phyloP scores from a whole-genome alignment of 179 eudicot species.

The Gypsophila paniculata region DNA sequence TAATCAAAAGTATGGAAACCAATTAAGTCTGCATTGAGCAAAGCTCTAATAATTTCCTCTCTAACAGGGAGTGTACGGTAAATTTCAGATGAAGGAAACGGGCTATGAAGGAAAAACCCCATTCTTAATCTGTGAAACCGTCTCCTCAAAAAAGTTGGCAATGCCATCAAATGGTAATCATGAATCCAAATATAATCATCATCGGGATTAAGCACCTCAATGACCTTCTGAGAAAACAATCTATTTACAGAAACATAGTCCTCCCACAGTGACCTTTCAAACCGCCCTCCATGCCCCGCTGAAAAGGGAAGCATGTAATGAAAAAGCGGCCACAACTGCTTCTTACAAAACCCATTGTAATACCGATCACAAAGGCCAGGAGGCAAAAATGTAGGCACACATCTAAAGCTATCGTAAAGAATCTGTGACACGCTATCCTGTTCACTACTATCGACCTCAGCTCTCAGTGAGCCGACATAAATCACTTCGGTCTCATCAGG shows the following conservation, averaged over 20 bases:
- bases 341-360: conserved; percentile 80
- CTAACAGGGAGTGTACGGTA: conserved; percentile 83
- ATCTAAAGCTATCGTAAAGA: conserved; percentile 58
- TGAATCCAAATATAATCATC: conserved; percentile 90
- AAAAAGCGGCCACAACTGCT: conserved; percentile 85
- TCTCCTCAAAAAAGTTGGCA: conserved; percentile 78
- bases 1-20: conserved; percentile 92
- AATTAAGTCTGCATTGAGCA: conserved; percentile 69
- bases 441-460: conserved; percentile 64
- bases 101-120: conserved; percentile 89
- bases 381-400: conserved; percentile 76
- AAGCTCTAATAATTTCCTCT: conserved; percentile 70
- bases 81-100: conserved; percentile 82
- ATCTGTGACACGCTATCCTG: conserved; percentile 76
- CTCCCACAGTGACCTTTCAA: conserved; percentile 80
- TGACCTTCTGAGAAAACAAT: conserved; percentile 65
- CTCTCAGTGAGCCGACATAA: conserved; percentile 72
- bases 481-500: conserved; percentile 79
- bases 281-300: conserved; percentile 65
- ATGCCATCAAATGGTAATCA: conserved; percentile 81
- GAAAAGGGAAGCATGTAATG: conserved; percentile 89
- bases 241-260: conserved; percentile 83
- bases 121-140: conserved; percentile 68
- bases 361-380: conserved; percentile 53
- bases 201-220: conserved; percentile 81